phyloP scores from a whole-genome alignment of 331 rosid species.

The Prunus yedoensis region DNA sequence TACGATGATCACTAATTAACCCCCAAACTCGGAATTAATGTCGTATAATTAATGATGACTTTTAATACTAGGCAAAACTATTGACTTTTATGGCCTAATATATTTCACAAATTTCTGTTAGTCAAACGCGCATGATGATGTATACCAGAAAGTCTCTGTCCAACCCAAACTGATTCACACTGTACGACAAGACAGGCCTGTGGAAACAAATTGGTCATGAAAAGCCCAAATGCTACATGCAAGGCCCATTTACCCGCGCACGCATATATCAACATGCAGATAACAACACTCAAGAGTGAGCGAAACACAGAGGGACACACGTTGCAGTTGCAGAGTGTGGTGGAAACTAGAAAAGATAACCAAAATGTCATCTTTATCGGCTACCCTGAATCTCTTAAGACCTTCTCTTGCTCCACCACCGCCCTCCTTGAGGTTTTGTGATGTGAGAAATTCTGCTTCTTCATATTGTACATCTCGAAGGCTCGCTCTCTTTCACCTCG shows the following conservation, averaged over 20 bases:
- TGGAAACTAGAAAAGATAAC: background rate
- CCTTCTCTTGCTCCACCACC: constrained; percentile 23
- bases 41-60: too few species aligned
- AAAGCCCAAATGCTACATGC: background rate
- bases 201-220: background rate
- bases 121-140: too few species aligned
- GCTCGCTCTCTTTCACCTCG: constrained; percentile 57
- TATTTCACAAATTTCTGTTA: too few species aligned
- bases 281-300: constrained; percentile 1
- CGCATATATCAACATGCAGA: constrained; percentile 5
- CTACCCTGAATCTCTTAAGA: constrained; percentile 15
- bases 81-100: too few species aligned
- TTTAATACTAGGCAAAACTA: too few species aligned
- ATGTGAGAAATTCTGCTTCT: constrained; percentile 13
- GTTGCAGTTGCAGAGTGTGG: background rate
- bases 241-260: background rate
- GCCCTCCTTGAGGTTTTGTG: constrained; percentile 1
- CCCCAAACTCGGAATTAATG: too few species aligned
- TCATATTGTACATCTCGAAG: constrained; percentile 46
- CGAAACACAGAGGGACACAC: background rate
- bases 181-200: too few species aligned
- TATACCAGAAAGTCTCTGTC: background rate
- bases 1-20: too few species aligned
- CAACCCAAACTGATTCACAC: too few species aligned
- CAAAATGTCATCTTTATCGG: constrained; percentile 28